phyloP scores from a whole-genome alignment of 176 grass and related monocot genomes.

The Cymbopogon citratus region DNA sequence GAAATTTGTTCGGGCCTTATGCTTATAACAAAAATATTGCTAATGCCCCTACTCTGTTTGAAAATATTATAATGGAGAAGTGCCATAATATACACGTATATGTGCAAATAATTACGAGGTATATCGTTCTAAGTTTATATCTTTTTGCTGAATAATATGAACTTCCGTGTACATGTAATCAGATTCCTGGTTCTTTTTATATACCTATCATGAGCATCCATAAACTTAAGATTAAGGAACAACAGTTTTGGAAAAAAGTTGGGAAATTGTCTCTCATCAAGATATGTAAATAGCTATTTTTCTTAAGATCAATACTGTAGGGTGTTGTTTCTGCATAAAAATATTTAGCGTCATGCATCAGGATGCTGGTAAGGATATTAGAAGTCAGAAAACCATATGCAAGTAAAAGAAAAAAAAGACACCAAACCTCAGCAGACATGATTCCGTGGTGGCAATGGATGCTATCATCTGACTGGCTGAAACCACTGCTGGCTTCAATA shows the following conservation, averaged over 20 bases:
- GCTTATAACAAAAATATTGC: background rate
- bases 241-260: background rate
- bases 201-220: background rate
- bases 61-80: background rate
- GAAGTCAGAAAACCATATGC: background rate
- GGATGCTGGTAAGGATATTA: background rate
- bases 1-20: background rate
- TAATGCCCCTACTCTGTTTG: background rate
- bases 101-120: background rate
- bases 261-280: background rate
- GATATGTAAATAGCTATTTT: background rate
- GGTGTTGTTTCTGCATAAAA: constrained; percentile 17
- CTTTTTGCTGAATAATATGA: background rate
- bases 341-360: background rate
- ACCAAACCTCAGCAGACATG: constrained; percentile 82
- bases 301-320: background rate
- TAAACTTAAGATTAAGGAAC: constrained; percentile 7
- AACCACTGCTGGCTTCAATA: constrained; percentile 97
- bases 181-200: background rate
- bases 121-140: background rate
- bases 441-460: constrained; percentile 92
- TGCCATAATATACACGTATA: background rate
- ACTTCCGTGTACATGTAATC: constrained; percentile 4
- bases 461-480: constrained; percentile 72
- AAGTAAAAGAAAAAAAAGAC: constrained; percentile 9